Percentiles rank a stretch among this genome's conserved stretches.
These are phyloP conservation scores for Quillaja saponaria DNA, from an alignment of 306 rosid species.

Conservation along the genomic window DNA sequence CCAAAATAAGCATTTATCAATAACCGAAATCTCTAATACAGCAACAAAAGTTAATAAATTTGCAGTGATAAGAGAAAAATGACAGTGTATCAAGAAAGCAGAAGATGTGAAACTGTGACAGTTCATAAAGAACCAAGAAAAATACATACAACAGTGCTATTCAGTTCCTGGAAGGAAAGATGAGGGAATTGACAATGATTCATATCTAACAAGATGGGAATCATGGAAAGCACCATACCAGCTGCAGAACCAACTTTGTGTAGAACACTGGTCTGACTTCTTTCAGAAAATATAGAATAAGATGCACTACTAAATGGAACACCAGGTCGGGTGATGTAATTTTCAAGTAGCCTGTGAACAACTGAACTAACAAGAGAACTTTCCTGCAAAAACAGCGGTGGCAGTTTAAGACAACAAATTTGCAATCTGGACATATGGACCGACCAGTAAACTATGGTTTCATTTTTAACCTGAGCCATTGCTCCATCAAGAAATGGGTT, in stretches of 20 bases:
- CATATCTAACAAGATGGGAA: background rate
- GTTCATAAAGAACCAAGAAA: constrained; percentile 2
- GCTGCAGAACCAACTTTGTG: constrained; percentile 98
- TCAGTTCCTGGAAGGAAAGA: background rate
- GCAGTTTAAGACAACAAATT: constrained; percentile 32
- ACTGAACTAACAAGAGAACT: constrained; percentile 65
- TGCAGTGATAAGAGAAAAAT: constrained; percentile 13
- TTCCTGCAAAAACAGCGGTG: constrained; percentile 68
- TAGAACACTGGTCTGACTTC: constrained; percentile 81
- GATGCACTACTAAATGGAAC: constrained; percentile 53
- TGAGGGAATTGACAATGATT: background rate
- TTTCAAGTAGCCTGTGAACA: constrained; percentile 69
- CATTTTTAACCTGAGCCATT: constrained; percentile 77
- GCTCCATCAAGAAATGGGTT: constrained; percentile 94
- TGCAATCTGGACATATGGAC: constrained; percentile 17
- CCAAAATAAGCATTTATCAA: constrained; percentile 22
- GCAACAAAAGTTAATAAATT: constrained; percentile 16
- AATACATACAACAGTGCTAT: constrained; percentile 9
- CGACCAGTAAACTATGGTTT: constrained; percentile 24
- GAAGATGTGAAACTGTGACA: constrained; percentile 8
- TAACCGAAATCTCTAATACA: constrained; percentile 23
- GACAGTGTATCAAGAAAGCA: constrained; percentile 8
- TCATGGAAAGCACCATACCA: constrained; percentile 48
- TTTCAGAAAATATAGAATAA: constrained; percentile 75
- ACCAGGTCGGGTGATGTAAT: constrained; percentile 58